phyloP scores from a whole-genome alignment of 2,329 filamentous ascomycete species.

The Chalaropsis ovoidea region DNA sequence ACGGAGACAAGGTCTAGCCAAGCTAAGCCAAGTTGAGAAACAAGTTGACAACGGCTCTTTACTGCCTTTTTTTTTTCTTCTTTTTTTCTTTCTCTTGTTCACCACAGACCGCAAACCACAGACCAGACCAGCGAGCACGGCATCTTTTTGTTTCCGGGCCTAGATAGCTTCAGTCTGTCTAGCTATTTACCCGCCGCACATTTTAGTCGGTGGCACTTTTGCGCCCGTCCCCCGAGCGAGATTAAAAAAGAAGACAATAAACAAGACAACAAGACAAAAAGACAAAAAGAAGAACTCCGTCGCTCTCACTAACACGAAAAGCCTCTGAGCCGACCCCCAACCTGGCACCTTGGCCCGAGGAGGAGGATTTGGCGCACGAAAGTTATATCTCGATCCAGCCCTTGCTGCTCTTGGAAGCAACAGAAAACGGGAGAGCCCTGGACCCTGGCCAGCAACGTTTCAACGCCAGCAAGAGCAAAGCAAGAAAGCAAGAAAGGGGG shows the following conservation, averaged over 20 bases:
- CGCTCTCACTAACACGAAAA: background rate
- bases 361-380: slow-evolving; percentile 8
- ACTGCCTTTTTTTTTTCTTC: background rate
- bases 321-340: background rate
- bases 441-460: background rate
- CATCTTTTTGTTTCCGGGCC: background rate
- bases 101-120: no score
- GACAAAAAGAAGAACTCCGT: background rate
- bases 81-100: no score
- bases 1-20: background rate
- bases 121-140: no score
- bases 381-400: slow-evolving; percentile 14
- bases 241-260: background rate
- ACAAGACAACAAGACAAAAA: background rate
- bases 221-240: background rate
- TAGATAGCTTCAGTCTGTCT: no score
- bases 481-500: no score
- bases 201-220: slow-evolving; percentile 7
- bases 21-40: background rate
- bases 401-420: background rate
- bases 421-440: background rate
- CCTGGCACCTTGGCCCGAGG: background rate
- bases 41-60: background rate
- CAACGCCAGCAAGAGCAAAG: no score
- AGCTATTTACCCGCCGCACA: no score